These are phyloP conservation scores for Malus orientalis DNA, from an alignment of 306 rosid genomes.

Conservation along the genomic window DNA sequence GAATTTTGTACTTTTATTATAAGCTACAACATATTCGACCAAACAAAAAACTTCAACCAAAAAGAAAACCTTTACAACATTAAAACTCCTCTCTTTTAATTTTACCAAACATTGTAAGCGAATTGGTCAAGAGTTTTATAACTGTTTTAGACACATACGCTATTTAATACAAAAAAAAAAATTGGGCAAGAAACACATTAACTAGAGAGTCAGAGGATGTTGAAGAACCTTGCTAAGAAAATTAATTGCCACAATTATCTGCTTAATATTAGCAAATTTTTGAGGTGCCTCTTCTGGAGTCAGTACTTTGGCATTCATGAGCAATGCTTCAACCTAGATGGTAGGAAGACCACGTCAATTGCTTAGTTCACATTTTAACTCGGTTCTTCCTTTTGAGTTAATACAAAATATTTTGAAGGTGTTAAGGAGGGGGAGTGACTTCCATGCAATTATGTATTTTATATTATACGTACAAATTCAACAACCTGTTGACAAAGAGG, in stretches of 20 bases:
- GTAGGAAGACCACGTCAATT: conserved; percentile 10
- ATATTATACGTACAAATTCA: conserved; percentile 6
- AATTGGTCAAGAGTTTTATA: neutral
- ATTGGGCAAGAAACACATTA: neutral
- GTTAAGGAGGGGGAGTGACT: neutral
- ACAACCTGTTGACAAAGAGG: conserved; percentile 89
- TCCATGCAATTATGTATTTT: conserved; percentile 8
- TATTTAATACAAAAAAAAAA: neutral
- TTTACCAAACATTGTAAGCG: neutral
- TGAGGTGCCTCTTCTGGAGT: conserved; percentile 56
- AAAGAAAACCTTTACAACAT: no score
- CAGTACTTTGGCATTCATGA: conserved; percentile 49
- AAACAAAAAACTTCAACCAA: no score
- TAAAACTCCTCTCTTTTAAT: neutral
- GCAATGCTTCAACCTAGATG: conserved; percentile 68
- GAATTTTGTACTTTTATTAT: neutral
- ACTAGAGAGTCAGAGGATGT: conserved; percentile 7
- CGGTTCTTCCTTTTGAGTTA: neutral
- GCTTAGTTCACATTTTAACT: conserved; percentile 9
- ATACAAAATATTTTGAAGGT: neutral
- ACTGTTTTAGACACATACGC: neutral
- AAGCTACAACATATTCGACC: neutral
- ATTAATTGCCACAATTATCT: conserved; percentile 86
- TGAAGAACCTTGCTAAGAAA: conserved; percentile 87
- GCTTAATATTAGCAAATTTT: conserved; percentile 67